phyloP scores from a whole-genome alignment of 2,329 filamentous ascomycete species.

The Acephala macrosclerotiorum region DNA sequence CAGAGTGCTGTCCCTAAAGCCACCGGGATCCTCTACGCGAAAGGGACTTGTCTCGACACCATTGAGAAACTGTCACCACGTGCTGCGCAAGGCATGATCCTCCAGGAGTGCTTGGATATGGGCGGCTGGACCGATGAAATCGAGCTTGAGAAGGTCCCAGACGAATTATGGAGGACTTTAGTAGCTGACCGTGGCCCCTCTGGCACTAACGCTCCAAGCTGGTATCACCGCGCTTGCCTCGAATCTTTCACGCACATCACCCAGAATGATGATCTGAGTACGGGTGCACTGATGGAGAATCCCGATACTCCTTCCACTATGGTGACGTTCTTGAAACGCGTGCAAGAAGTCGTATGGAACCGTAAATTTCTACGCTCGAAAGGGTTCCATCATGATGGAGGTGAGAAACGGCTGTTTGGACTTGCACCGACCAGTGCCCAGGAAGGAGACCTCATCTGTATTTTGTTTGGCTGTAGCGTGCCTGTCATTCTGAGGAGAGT shows the following conservation, averaged over 20 bases:
- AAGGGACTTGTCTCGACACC: slow-evolving; percentile 22
- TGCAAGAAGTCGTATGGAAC: slow-evolving; percentile 27
- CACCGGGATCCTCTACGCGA: slow-evolving; percentile 17
- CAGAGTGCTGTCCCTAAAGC: neutral
- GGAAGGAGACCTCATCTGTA: slow-evolving; percentile 30
- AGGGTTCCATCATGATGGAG: neutral
- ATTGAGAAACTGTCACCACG: slow-evolving; percentile 17
- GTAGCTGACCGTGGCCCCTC: slow-evolving; percentile 31
- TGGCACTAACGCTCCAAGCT: slow-evolving; percentile 26
- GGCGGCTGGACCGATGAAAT: slow-evolving; percentile 23
- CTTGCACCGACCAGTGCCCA: slow-evolving; percentile 17
- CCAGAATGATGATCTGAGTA: slow-evolving; percentile 19
- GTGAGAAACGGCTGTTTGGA: slow-evolving; percentile 18
- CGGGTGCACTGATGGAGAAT: slow-evolving; percentile 8
- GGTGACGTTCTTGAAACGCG: slow-evolving; percentile 25
- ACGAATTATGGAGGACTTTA: slow-evolving; percentile 30
- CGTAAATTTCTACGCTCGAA: slow-evolving; percentile 22
- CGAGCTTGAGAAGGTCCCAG: slow-evolving; percentile 14
- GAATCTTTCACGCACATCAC: slow-evolving; percentile 17
- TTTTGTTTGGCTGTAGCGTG: slow-evolving; percentile 36
- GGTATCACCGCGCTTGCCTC: slow-evolving; percentile 31
- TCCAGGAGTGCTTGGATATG: slow-evolving; percentile 17
- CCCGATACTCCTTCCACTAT: slow-evolving; percentile 15
- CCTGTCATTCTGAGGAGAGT: slow-evolving; percentile 29
- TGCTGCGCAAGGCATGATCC: slow-evolving; percentile 25